These are phyloP conservation scores for Apophysomyces trapeziformis DNA, from an alignment of 371 early-diverging fungal species.

Conservation along the genomic window DNA sequence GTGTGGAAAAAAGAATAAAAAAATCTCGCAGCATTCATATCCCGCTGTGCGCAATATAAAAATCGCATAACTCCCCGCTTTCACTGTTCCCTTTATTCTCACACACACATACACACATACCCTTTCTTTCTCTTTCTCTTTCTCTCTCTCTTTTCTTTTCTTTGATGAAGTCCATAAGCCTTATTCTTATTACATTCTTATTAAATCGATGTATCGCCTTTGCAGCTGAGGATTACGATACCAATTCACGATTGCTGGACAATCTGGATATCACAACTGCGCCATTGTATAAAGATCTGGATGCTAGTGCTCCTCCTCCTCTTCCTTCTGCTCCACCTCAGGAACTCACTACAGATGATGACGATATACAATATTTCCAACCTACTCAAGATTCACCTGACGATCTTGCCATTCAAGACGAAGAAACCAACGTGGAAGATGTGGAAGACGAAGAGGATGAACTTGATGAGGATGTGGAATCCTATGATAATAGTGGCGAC, in stretches of 20 bases:
- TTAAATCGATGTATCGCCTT: not conserved
- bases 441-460: conserved; percentile 11
- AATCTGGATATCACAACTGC: not conserved
- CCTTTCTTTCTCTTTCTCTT: not conserved
- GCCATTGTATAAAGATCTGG: not conserved
- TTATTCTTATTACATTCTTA: not conserved
- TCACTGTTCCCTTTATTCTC: not conserved
- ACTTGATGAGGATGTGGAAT: not conserved
- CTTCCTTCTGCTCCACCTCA: not conserved
- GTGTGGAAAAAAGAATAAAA: not conserved
- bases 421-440: conserved; percentile 7
- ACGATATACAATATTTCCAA: not conserved
- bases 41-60: conserved; percentile 2
- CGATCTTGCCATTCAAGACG: not conserved
- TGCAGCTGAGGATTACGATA: not conserved
- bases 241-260: not conserved
- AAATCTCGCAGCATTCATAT: not conserved
- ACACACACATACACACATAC: too few species aligned
- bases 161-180: not conserved
- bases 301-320: not conserved
- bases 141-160: not conserved
- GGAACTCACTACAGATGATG: not conserved
- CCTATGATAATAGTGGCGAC: not conserved
- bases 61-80: conserved; percentile 2
- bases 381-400: not conserved